These are phyloP conservation scores for Trichosporon coremiiforme DNA, from an alignment of 1,284 basidiomycete genomes.

Conservation along the genomic window DNA sequence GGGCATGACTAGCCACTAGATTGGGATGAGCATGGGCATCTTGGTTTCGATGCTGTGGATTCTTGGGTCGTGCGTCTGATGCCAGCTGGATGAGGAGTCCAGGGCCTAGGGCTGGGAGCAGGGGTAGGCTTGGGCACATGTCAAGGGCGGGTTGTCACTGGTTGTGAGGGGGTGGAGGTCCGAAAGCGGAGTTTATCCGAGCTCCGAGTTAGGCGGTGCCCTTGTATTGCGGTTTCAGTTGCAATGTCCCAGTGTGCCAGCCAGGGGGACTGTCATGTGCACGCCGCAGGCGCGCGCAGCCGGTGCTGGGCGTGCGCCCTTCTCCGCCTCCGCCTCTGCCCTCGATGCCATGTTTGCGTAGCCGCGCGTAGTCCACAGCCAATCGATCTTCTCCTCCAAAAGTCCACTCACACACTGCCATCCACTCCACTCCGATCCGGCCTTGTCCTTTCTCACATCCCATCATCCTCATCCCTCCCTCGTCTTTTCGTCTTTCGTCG, in stretches of 20 bases:
- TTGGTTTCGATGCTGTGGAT: too few species aligned
- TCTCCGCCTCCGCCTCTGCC: too few species aligned
- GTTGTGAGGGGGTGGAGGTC: neutral
- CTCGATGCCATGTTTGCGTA: neutral
- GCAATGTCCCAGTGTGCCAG: too few species aligned
- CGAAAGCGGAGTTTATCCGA: constrained; percentile 16
- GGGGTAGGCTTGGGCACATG: constrained; percentile 8
- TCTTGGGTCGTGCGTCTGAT: too few species aligned
- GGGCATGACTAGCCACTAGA: neutral
- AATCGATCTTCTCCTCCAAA: neutral
- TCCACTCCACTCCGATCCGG: neutral
- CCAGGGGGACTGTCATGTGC: neutral
- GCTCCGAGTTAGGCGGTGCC: constrained; percentile 5
- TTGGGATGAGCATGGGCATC: neutral
- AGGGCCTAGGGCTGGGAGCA: neutral
- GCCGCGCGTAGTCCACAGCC: neutral
- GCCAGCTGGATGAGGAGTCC: neutral
- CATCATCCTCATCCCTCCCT: neutral
- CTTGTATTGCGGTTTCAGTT: neutral
- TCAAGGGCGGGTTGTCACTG: neutral
- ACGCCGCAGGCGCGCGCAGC: neutral
- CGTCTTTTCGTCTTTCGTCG: neutral
- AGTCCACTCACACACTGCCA: neutral
- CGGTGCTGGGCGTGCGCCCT: too few species aligned
- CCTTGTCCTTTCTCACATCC: neutral